These are phyloP conservation scores for Lentinula boryana DNA, from an alignment of 768 basidiomycete species.

Conservation along the genomic window DNA sequence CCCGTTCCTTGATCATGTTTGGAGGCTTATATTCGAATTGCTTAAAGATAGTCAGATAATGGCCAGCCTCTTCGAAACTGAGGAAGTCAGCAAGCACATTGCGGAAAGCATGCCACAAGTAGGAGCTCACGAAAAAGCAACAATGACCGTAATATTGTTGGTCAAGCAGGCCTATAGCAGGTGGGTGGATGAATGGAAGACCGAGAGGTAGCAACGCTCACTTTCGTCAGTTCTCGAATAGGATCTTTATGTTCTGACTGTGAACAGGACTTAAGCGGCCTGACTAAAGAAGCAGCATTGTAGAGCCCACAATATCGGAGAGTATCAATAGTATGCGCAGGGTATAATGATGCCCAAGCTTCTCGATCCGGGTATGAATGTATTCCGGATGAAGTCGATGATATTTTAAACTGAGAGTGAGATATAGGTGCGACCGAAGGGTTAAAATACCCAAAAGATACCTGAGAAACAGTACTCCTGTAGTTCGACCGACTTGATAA, in stretches of 20 bases:
- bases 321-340: conserved; percentile 82
- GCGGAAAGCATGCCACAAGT: not conserved
- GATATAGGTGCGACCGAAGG: not conserved
- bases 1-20: conserved; percentile 89
- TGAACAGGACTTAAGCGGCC: not conserved
- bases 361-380: conserved; percentile 85
- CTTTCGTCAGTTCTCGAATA: conserved; percentile 91
- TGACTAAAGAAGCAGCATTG: not conserved
- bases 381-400: conserved; percentile 98
- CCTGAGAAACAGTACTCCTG: conserved; percentile 91
- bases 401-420: conserved; percentile 66
- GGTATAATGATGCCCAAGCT: conserved; percentile 74
- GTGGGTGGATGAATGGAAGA: not conserved
- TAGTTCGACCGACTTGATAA: conserved; percentile 93
- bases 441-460: conserved; percentile 17
- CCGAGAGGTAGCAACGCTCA: conserved; percentile 15
- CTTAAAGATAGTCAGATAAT: conserved; percentile 88
- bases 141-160: conserved; percentile 89
- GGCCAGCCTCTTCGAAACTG: conserved; percentile 87
- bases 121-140: conserved; percentile 76
- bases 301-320: conserved; percentile 76
- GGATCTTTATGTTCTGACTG: conserved; percentile 89
- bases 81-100: conserved; percentile 2
- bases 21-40: conserved; percentile 92
- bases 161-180: conserved; percentile 66